phyloP scores from a whole-genome alignment of 441 rosid species.

The Syzygium syzygioides region DNA sequence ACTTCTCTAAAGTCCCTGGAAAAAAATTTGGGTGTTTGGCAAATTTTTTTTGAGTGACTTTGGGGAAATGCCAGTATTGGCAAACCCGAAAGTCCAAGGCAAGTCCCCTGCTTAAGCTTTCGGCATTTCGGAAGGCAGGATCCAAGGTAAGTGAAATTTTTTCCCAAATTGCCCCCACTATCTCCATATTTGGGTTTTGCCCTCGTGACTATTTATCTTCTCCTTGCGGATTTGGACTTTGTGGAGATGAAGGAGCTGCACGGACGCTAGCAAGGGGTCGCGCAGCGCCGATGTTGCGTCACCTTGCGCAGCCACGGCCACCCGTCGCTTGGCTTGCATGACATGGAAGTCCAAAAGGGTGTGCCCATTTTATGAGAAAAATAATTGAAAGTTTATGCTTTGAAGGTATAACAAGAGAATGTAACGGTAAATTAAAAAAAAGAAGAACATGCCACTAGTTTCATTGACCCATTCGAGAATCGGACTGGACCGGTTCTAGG shows the following conservation, averaged over 20 bases:
- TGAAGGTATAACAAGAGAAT: too few relatives aligned
- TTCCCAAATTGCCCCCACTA: not conserved
- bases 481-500: too few relatives aligned
- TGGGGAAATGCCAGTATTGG: not conserved
- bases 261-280: not conserved
- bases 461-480: too few relatives aligned
- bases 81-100: not conserved
- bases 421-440: too few relatives aligned
- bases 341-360: not conserved
- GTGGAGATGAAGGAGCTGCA: not conserved
- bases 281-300: too few relatives aligned
- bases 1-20: not conserved
- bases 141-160: not conserved
- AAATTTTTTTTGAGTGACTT: not conserved
- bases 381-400: too few relatives aligned
- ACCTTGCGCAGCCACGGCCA: not conserved
- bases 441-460: too few relatives aligned
- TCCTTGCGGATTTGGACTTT: not conserved
- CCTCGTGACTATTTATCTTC: not conserved
- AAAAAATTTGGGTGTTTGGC: not conserved
- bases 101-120: not conserved
- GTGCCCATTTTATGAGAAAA: too few relatives aligned
- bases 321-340: not conserved
- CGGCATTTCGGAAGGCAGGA: not conserved
- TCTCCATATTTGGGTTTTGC: not conserved